Evolutionary conservation across 1,284 basidiomycete genomes (phyloP).

Genomic region (Pseudozyma pruni): DNA sequence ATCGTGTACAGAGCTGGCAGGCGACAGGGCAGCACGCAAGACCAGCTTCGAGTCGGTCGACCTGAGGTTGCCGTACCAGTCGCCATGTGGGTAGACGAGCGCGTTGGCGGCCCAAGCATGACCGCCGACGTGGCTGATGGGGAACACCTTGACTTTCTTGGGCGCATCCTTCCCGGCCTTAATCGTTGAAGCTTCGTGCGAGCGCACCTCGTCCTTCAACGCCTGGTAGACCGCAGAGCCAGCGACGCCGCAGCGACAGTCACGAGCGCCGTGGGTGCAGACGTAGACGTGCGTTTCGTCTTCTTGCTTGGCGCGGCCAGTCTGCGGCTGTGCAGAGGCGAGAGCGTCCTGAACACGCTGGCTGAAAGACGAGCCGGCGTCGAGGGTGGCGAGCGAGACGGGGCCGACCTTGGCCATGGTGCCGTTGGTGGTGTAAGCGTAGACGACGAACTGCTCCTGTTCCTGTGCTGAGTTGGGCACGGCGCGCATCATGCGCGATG

Average conservation of each 20-base stretch:
- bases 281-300: slow-evolving; percentile 65
- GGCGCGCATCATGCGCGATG: slow-evolving; percentile 47
- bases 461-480: slow-evolving; percentile 52
- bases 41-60: slow-evolving; percentile 45
- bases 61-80: slow-evolving; percentile 65
- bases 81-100: slow-evolving; percentile 65
- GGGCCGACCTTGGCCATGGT: slow-evolving; percentile 51
- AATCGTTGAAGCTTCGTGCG: slow-evolving; percentile 50
- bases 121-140: slow-evolving; percentile 61
- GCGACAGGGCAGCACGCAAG: slow-evolving; percentile 59
- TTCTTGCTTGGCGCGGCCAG: slow-evolving; percentile 12
- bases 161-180: slow-evolving; percentile 20
- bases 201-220: slow-evolving; percentile 48
- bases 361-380: slow-evolving; percentile 29
- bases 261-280: slow-evolving; percentile 67
- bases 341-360: slow-evolving; percentile 38
- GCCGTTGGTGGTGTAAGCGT: slow-evolving; percentile 51
- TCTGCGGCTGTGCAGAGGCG: slow-evolving; percentile 27
- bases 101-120: slow-evolving; percentile 67
- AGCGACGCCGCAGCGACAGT: slow-evolving; percentile 68
- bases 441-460: slow-evolving; percentile 52
- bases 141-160: slow-evolving; percentile 49
- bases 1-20: slow-evolving; percentile 62
- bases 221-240: slow-evolving; percentile 62
- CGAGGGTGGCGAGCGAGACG: slow-evolving; percentile 53